Percentiles rank a stretch among this genome's conserved stretches.
Evolutionary conservation across 805 yeast genomes (phyloP).

Genomic region (Grigorovia jiainica): DNA sequence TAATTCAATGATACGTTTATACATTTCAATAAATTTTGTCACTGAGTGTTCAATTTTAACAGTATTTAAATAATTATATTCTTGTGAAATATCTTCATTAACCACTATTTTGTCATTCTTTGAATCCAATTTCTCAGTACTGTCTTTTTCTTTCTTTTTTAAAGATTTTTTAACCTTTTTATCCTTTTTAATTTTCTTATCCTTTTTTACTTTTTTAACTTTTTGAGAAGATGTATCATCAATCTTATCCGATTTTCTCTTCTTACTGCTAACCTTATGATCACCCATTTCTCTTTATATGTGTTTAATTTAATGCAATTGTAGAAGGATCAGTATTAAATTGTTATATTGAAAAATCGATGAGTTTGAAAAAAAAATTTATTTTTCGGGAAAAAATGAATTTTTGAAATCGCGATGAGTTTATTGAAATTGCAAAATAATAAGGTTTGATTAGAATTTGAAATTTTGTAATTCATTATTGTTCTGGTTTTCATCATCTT

Average conservation of each 20-base stretch:
- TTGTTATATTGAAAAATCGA: no score
- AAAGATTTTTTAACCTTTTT: constrained; percentile 2
- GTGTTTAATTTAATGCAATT: no score
- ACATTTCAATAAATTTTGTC: constrained; percentile 41
- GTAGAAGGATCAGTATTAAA: no score
- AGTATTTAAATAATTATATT: constrained; percentile 16
- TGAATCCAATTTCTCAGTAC: not conserved
- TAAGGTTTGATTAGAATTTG: constrained; percentile 11
- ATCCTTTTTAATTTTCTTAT: constrained; percentile 8
- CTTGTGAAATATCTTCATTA: not conserved
- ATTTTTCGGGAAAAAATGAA: no score
- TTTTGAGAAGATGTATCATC: not conserved
- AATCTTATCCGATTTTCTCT: constrained; percentile 1
- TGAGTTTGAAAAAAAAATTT: no score
- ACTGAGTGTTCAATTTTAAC: constrained; percentile 45
- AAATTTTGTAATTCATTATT: constrained; percentile 13
- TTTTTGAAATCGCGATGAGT: not conserved
- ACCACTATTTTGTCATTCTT: not conserved
- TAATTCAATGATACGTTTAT: constrained; percentile 41
- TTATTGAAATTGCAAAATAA: not conserved
- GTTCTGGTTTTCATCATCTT: constrained; percentile 2
- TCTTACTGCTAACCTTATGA: not conserved
- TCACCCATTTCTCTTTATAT: no score
- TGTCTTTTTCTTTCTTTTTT: no score
- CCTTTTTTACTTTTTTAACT: constrained; percentile 6